Evolutionary conservation across 331 rosid species (phyloP), one percentile per base, ranked within the genome.

Genomic region (Malus hybrid): DNA sequence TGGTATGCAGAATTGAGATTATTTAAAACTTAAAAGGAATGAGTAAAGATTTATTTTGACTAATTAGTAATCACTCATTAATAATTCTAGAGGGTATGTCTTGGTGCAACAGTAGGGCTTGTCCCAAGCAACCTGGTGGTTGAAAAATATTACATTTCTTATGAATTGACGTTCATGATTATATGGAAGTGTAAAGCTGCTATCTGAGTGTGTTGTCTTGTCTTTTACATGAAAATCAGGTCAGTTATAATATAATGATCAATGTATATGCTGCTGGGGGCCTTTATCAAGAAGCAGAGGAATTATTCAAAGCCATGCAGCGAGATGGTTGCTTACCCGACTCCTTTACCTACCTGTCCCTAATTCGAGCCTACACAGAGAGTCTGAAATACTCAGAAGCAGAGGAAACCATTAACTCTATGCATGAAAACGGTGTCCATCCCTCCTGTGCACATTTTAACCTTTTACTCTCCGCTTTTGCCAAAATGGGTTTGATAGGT

Each of bases 211-310:
- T 81, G 28, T 34, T 70, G 65, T 36, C 69, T 83, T 67, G 57
- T 62, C 57, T 64, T 75, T 69, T 36, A 50, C 61, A 66, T 66
- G 78, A 73, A 73, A 88, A 67, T 83, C 96, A 93, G 97, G 88
- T 91, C 68, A 85, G 98, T 83, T 93, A 88, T 84, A 88, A 93
- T 48, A 93, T 93, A 65, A 91, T 93, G 96, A 88, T 88, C 78
- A 81, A 91, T 71, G 94, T 88, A 32, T 90, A 88, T 73, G 98
- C 95, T 29, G 81, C 78, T 55, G 93, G 89, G 6, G 97, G 96
- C 69, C 89, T 78, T 68, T 70, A 80, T 75, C 77, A 84, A 61
- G 90, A 86, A 86, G 90, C 85, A 39, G 89, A 88, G 74, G 80
- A 90, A 56, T 82, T 88, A 86, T 83, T 88, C 79, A 77, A 80